phyloP scores from a whole-genome alignment of 306 rosid species.

The Vigna mungo region DNA sequence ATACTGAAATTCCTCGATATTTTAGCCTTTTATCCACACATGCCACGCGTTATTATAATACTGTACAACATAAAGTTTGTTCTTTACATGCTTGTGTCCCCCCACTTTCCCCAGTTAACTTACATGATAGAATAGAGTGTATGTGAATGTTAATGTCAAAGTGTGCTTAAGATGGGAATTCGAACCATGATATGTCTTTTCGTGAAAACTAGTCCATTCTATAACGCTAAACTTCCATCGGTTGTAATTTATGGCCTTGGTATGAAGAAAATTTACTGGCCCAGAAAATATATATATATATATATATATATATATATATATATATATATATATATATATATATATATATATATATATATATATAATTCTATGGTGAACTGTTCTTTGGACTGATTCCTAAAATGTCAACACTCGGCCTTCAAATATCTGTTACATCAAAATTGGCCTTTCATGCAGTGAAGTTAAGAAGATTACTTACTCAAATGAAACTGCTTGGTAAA shows the following conservation, averaged over 20 bases:
- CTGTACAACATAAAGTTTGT: slow-evolving; percentile 23
- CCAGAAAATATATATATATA: not conserved
- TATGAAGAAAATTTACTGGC: slow-evolving; percentile 8
- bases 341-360: too few relatives aligned
- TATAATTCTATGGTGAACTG: slow-evolving; percentile 39
- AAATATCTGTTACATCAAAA: slow-evolving; percentile 28
- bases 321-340: too few relatives aligned
- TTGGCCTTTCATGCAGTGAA: slow-evolving; percentile 20
- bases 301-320: not conserved
- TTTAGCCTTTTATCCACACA: slow-evolving; percentile 36
- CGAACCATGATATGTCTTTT: not conserved
- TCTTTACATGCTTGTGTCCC: not conserved
- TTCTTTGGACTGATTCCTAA: slow-evolving; percentile 46
- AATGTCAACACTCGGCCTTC: slow-evolving; percentile 36
- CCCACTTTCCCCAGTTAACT: not conserved
- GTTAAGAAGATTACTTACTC: too few relatives aligned
- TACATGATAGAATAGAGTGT: slow-evolving; percentile 8
- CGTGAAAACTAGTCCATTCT: not conserved
- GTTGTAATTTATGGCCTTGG: slow-evolving; percentile 21
- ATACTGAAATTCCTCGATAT: slow-evolving; percentile 15
- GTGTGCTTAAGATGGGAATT: not conserved
- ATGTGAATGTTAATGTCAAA: slow-evolving; percentile 6
- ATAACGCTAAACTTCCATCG: not conserved
- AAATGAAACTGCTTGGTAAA: not conserved
- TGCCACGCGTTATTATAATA: slow-evolving; percentile 13